Conservation (phyloP, 2,329 filamentous ascomycete genomes). For the Macrophomina phaseolina region DNA sequence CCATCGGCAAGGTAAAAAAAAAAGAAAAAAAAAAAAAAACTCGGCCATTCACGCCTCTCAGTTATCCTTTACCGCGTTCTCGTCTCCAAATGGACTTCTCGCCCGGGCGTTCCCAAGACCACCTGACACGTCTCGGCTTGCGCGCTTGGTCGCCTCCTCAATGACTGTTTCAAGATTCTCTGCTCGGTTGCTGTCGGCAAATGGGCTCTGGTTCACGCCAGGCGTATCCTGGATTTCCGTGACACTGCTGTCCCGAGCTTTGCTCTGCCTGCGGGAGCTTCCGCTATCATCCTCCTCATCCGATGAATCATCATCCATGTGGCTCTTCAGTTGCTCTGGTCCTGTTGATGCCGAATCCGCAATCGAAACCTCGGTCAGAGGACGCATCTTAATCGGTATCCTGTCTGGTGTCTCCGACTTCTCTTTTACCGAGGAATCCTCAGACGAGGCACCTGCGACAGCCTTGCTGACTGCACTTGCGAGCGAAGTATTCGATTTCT, state of each 20-base stretch:
- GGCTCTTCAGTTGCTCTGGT: constrained; percentile 16
- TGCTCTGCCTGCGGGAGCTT: background rate
- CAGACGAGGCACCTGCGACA: background rate
- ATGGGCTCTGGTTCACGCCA: constrained; percentile 41
- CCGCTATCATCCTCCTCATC: constrained; percentile 15
- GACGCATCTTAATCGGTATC: constrained; percentile 27
- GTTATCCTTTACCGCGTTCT: constrained; percentile 23
- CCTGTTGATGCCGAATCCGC: constrained; percentile 17
- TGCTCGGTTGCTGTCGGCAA: constrained; percentile 40
- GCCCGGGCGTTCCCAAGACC: constrained; percentile 36
- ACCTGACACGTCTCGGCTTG: constrained; percentile 35
- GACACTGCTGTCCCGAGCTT: constrained; percentile 37
- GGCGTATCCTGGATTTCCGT: constrained; percentile 48
- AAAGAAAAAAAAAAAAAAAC: background rate
- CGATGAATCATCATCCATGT: constrained; percentile 24
- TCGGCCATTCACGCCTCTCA: background rate
- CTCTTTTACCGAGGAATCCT: background rate
- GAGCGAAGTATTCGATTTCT: constrained; percentile 23
- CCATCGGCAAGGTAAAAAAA: constrained; percentile 2
- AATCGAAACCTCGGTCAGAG: constrained; percentile 24
- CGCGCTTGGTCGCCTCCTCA: constrained; percentile 51
- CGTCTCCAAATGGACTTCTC: constrained; percentile 38
- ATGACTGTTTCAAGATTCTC: constrained; percentile 52
- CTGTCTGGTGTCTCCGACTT: constrained; percentile 17
- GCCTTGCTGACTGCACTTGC: constrained; percentile 7